A percentile compares a stretch with the other conserved stretches of the same genome.
These are phyloP conservation scores for Nelumbo lutea DNA, from an alignment of 164 flowering plant genomes.

Conservation along the genomic window DNA sequence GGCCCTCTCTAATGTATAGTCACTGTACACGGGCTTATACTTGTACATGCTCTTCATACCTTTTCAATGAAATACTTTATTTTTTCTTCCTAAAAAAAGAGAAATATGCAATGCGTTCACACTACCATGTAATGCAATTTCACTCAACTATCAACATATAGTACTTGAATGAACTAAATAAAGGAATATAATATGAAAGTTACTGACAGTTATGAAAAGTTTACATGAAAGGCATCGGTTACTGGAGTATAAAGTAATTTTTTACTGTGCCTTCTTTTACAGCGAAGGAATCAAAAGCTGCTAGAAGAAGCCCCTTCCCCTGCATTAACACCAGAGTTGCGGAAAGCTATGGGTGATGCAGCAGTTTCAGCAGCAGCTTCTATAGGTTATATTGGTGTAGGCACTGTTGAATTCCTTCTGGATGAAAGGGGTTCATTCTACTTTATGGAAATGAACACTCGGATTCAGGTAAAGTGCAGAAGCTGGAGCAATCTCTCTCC, in stretches of 20 bases:
- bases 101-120: too few relatives aligned
- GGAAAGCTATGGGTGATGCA: slow-evolving; percentile 99
- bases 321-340: slow-evolving; percentile 83
- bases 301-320: slow-evolving; percentile 99
- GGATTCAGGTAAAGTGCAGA: slow-evolving; percentile 73
- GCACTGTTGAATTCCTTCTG: slow-evolving; percentile 91
- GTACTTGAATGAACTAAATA: too few relatives aligned
- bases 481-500: neutral
- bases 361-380: slow-evolving; percentile 98
- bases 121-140: too few relatives aligned
- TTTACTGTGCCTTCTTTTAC: slow-evolving; percentile 17
- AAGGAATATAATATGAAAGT: too few relatives aligned
- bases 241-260: neutral
- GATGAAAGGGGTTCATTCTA: slow-evolving; percentile 98
- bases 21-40: too few relatives aligned
- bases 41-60: too few relatives aligned
- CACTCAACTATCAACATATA: too few relatives aligned
- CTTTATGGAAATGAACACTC: slow-evolving; percentile 99
- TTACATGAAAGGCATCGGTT: neutral
- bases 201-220: neutral
- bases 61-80: too few relatives aligned
- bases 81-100: too few relatives aligned
- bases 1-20: too few relatives aligned
- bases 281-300: slow-evolving; percentile 96
- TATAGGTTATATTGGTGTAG: slow-evolving; percentile 96